Conservation (phyloP, 495 filamentous ascomycete genomes). For the Letharia lupina region DNA sequence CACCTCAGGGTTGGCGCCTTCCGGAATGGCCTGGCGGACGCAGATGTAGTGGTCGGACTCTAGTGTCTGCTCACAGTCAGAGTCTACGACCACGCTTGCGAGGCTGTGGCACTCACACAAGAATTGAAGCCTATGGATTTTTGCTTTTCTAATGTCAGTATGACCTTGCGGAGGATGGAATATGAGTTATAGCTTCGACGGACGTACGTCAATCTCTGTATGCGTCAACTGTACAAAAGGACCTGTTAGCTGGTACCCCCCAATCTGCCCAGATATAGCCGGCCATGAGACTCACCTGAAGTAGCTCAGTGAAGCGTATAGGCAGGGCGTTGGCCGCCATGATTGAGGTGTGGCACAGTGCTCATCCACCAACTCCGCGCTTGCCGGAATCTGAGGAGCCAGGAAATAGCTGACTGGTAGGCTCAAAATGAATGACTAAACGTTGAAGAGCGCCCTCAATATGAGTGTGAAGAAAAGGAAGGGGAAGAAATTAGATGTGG, state of each 20-base stretch:
- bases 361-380: constrained; percentile 33
- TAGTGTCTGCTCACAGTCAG: constrained; percentile 56
- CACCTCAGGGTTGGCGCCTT: constrained; percentile 76
- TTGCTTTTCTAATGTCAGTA: constrained; percentile 49
- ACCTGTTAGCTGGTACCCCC: constrained; percentile 13
- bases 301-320: constrained; percentile 91
- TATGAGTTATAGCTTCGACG: constrained; percentile 19
- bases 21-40: constrained; percentile 82
- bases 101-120: constrained; percentile 60
- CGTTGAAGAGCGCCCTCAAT: constrained; percentile 1
- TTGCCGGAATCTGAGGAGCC: constrained; percentile 5
- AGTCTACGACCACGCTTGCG: not conserved
- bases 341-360: constrained; percentile 32
- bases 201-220: constrained; percentile 71
- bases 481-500: not conserved
- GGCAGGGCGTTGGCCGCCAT: constrained; percentile 56
- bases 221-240: constrained; percentile 52
- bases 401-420: not conserved
- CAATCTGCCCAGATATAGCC: constrained; percentile 1
- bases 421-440: constrained; percentile 9
- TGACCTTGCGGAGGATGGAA: not conserved
- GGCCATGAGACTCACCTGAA: constrained; percentile 54
- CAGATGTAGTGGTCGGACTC: constrained; percentile 96
- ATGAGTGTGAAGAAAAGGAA: constrained; percentile 1
- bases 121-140: constrained; percentile 90